Evolutionary conservation across 78 protist genomes (phyloP), one percentile per base, ranked within the genome.

Genomic region (Dictyostelium firmibasis): DNA sequence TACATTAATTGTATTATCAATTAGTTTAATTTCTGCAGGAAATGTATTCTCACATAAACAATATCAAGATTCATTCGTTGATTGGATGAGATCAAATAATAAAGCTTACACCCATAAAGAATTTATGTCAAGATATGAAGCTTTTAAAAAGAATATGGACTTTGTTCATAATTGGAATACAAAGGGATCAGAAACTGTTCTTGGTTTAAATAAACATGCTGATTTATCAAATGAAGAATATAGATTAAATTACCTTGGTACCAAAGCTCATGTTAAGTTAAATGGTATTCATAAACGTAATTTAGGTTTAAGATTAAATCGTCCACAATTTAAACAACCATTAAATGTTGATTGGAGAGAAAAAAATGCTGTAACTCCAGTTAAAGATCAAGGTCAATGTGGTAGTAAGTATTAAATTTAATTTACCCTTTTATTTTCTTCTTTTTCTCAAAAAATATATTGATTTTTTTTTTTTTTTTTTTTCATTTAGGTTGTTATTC

Each of bases 281-380:
- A 14, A 44, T 44, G 41, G 18, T 13, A 20, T 0, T 8, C 38
- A 44, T n/a, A 79, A 27, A 79, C 29, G 16, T 44, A 13, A 18
- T 44, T 13, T 13, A 29, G 4, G 36, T 53, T 4, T 70, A 11
- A 25, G 69, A 53, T 6, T 23, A 8, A 35, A n/a, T 23, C 31
- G 38, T 16, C 33, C 50, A 69, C 25, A 27, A n/a, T 53, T 11
- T 11, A 64, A 25, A 64, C 74, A 64, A n/a, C 74, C 27, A 64
- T 64, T 27, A n/a, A 35, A 87, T 31, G 67, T 87, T 20, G 93
- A 87, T 78, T 87, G 93, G 93, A 87, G 93, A 87, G 70, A 18
- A 25, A 50, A 78, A 9, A 85, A 79, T 75, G 84, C 84, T 53
- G 92, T 86, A 10, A 31, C 75, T n/a, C 78, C 25, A 33, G 84